Percentiles rank a stretch among this genome's conserved stretches.
These are phyloP conservation scores for Yueomyces sp. DNA, from an alignment of 805 yeast genomes.

Conservation along the genomic window DNA sequence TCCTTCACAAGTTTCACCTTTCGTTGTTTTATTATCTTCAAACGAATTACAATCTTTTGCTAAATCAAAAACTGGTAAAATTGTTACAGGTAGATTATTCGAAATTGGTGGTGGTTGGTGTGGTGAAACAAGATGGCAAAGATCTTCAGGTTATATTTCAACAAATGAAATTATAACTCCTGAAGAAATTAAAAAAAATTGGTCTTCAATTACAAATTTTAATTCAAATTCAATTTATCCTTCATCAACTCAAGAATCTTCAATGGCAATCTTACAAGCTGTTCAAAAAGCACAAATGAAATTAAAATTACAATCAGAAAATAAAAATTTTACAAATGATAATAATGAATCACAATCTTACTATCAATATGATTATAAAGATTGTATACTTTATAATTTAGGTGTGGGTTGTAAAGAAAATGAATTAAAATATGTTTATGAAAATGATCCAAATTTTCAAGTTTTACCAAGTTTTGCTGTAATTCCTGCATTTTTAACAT, in stretches of 20 bases:
- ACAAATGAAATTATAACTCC: slow-evolving; percentile 34
- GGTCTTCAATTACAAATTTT: slow-evolving; percentile 59
- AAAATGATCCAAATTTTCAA: slow-evolving; percentile 63
- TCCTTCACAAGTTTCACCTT: slow-evolving; percentile 83
- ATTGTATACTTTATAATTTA: slow-evolving; percentile 71
- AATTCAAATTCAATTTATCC: slow-evolving; percentile 35
- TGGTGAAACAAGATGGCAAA: slow-evolving; percentile 90
- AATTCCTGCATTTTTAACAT: slow-evolving; percentile 62
- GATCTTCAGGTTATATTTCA: slow-evolving; percentile 72
- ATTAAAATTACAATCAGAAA: no score
- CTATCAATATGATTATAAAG: slow-evolving; percentile 51
- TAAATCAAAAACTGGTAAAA: slow-evolving; percentile 14
- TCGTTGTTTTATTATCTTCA: slow-evolving; percentile 66
- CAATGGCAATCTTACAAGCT: slow-evolving; percentile 62
- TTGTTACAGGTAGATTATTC: slow-evolving; percentile 64
- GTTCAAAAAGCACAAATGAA: slow-evolving; percentile 28
- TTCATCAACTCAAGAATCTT: slow-evolving; percentile 53
- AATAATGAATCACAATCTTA: slow-evolving; percentile 20
- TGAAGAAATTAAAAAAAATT: slow-evolving; percentile 58
- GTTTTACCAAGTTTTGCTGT: slow-evolving; percentile 86
- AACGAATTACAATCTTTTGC: slow-evolving; percentile 40
- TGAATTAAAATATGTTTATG: slow-evolving; percentile 72
- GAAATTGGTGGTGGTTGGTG: slow-evolving; percentile 97
- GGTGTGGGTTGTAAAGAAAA: slow-evolving; percentile 75
- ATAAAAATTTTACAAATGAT: background rate